phyloP scores from a whole-genome alignment of 345 rosid species.

The Populus pruinosa region DNA sequence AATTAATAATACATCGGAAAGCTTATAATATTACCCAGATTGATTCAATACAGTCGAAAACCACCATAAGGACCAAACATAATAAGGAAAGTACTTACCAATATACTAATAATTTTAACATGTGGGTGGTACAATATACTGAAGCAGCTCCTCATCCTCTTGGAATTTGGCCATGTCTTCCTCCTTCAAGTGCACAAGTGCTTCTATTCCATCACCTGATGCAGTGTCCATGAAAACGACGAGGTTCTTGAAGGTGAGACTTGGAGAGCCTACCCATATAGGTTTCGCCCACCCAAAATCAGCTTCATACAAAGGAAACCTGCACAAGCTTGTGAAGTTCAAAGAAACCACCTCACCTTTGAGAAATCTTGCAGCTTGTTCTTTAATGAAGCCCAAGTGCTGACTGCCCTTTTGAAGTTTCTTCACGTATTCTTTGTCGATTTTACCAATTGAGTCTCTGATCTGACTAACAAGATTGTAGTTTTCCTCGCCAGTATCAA shows the following conservation, averaged over 20 bases:
- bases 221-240: conserved; percentile 40
- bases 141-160: conserved; percentile 13
- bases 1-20: background rate
- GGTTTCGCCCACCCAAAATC: conserved; percentile 44
- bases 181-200: conserved; percentile 8
- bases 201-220: conserved; percentile 34
- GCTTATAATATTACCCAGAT: background rate
- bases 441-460: conserved; percentile 8
- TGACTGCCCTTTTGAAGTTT: conserved; percentile 5
- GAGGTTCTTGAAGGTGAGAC: conserved; percentile 30
- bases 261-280: conserved; percentile 2
- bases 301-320: conserved; percentile 38
- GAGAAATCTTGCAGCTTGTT: background rate
- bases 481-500: background rate
- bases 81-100: background rate
- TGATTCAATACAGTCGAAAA: background rate
- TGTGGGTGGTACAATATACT: background rate
- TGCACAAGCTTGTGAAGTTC: conserved; percentile 38
- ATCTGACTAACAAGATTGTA: background rate
- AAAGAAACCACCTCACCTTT: conserved; percentile 21
- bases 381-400: conserved; percentile 15
- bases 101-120: background rate
- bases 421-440: conserved; percentile 1
- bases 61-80: background rate
- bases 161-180: conserved; percentile 16